These are phyloP conservation scores for Gnetum montanum DNA, from an alignment of 75 land plant genomes.

Conservation along the genomic window DNA sequence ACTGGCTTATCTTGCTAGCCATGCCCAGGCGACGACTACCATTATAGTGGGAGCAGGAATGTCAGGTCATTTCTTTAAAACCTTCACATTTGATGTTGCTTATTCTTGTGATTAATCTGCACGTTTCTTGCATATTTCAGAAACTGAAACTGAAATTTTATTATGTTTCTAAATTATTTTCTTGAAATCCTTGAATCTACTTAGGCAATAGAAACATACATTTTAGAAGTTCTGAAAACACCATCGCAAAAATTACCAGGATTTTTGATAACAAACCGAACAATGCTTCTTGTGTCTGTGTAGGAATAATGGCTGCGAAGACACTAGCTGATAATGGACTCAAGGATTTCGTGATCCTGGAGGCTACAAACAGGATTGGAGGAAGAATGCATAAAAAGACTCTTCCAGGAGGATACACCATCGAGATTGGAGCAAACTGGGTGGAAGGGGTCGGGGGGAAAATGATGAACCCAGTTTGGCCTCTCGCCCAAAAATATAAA, in stretches of 20 bases:
- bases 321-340: slow-evolving; percentile 37
- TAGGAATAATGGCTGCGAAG: slow-evolving; percentile 63
- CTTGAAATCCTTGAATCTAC: background rate
- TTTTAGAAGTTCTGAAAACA: background rate
- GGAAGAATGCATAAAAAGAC: slow-evolving; percentile 35
- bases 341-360: slow-evolving; percentile 41
- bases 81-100: background rate
- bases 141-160: no score
- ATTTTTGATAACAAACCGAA: background rate
- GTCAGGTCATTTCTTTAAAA: slow-evolving; percentile 5
- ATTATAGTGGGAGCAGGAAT: slow-evolving; percentile 29
- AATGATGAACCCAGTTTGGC: slow-evolving; percentile 39
- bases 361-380: slow-evolving; percentile 46
- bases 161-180: no score
- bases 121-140: no score
- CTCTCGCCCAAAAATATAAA: slow-evolving; percentile 26
- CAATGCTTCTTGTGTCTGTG: background rate
- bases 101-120: background rate
- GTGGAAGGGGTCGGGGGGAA: slow-evolving; percentile 42
- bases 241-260: background rate
- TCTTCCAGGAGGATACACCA: slow-evolving; percentile 22
- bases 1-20: no score
- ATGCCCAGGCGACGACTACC: background rate
- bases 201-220: background rate
- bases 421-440: slow-evolving; percentile 69